Percentiles rank a stretch among this genome's conserved stretches.
Evolutionary conservation across 768 basidiomycete genomes (phyloP).

Genomic region (Suillus luteus): DNA sequence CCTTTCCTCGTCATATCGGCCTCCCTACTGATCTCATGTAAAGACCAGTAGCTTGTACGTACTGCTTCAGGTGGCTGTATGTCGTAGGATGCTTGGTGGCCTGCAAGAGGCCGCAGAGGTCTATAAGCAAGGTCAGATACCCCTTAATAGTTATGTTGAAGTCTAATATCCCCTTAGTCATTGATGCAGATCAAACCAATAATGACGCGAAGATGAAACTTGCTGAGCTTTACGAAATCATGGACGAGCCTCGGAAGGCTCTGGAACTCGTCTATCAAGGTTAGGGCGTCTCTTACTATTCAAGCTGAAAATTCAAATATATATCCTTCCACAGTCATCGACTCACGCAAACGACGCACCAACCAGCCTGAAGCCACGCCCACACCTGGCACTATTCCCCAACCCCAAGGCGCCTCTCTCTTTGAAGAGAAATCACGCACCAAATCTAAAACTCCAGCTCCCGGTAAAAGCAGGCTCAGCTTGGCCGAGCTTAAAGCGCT

Average conservation of each 20-base stretch:
- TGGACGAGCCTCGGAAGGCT: constrained; percentile 78
- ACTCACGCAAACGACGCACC: constrained; percentile 53
- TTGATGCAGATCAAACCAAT: constrained; percentile 70
- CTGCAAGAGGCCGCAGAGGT: constrained; percentile 78
- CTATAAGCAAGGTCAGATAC: constrained; percentile 71
- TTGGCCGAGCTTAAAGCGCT: constrained; percentile 60
- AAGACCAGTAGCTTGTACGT: constrained; percentile 77
- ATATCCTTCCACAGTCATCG: constrained; percentile 46
- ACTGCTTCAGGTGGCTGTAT: constrained; percentile 77
- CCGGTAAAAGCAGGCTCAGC: constrained; percentile 50
- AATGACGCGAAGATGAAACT: constrained; percentile 87
- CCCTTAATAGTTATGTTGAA: neutral
- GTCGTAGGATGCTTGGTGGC: constrained; percentile 76
- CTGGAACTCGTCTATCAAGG: constrained; percentile 85
- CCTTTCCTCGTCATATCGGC: neutral
- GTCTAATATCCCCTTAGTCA: constrained; percentile 47
- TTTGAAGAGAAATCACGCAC: constrained; percentile 57
- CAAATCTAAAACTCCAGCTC: constrained; percentile 40
- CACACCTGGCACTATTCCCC: constrained; percentile 18
- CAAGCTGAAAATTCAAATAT: neutral
- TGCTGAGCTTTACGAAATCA: constrained; percentile 86
- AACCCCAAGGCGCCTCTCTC: constrained; percentile 48
- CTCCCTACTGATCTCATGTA: neutral
- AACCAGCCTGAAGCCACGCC: constrained; percentile 22
- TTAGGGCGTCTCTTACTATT: constrained; percentile 26